Base-by-base conservation (phyloP, 352 stramenopile species). In the Globisporangium mamillatum region DNA sequence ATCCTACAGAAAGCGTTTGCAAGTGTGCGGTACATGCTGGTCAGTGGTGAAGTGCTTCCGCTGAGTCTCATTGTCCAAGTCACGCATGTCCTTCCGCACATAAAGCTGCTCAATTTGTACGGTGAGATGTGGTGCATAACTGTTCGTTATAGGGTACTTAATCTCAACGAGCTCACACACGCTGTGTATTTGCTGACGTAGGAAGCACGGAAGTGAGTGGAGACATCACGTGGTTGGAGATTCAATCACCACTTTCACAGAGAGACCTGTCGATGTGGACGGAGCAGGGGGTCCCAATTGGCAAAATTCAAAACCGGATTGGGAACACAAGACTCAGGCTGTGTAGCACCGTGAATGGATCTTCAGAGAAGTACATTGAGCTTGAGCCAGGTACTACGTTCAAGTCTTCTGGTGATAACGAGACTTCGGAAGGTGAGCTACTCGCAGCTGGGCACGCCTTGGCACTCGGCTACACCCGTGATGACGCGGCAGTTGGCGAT, bases 171-270 rank as follows among this genome's bases (percentile, higher is more conserved):
- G 29, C 5, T 32, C 29, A 32, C 29, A 5, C 36, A 10, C 62
- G 2, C 59, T 70, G 9, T 3, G n/a, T 18, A 63, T n/a, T 14
- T 4, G 29, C n/a, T 44, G 20, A 27, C 54, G 25, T 54, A 87
- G 79, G 79, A 25, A 89, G 81, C 64, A 89, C 82, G 1, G 82
- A 91, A 66, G 55, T 91, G 52, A 89, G 80, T 50, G 82, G 82
- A 1, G 82, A 91, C 61, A 66, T 89, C 54, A 86, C 73, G 36
- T 86, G 73, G 57, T 72, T 82, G 53, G 67, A 75, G 52, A 20
- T 89, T 5, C 73, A 72, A 8, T 63, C 64, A 7, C 72, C 75
- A 20, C 48, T 83, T 4, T 55, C 66, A 9, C 6, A n/a, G 6
- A 20, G 27, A 16, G 54, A 81, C 16, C 3, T 75, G 18, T 44